Conservation (phyloP, 2,329 filamentous ascomycete species). For the Diplodia scrobiculata region DNA sequence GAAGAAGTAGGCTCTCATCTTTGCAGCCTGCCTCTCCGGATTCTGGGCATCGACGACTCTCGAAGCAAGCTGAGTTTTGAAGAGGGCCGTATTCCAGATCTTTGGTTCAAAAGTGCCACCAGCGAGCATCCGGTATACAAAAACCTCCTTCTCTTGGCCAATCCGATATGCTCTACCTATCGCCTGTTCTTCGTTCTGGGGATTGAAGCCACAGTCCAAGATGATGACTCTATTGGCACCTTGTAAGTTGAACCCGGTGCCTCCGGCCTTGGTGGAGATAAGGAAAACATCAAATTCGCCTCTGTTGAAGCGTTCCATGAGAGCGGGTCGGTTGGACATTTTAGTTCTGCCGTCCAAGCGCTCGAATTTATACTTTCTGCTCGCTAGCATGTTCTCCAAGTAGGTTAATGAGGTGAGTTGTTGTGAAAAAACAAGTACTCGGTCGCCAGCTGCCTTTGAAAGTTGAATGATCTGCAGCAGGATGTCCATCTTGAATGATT, state of each 20-base stretch:
- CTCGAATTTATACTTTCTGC: conserved; percentile 50
- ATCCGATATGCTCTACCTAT: conserved; percentile 84
- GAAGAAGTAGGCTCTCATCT: conserved; percentile 58
- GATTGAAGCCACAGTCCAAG: conserved; percentile 81
- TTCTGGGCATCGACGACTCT: conserved; percentile 84
- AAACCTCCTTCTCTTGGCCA: conserved; percentile 77
- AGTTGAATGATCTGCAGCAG: conserved; percentile 70
- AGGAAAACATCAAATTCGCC: conserved; percentile 63
- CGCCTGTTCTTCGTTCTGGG: conserved; percentile 80
- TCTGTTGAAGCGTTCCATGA: conserved; percentile 69
- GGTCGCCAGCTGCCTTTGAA: conserved; percentile 65
- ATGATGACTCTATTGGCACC: conserved; percentile 85
- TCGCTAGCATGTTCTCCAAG: conserved; percentile 60
- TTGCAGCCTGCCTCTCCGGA: conserved; percentile 65
- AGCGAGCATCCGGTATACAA: conserved; percentile 77
- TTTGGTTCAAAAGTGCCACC: conserved; percentile 78
- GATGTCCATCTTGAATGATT: conserved; percentile 70
- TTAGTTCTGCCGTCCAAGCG: conserved; percentile 70
- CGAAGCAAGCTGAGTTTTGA: conserved; percentile 78
- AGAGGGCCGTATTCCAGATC: conserved; percentile 72
- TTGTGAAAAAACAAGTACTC: conserved; percentile 79
- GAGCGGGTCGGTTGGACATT: conserved; percentile 52
- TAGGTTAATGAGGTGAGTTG: conserved; percentile 70
- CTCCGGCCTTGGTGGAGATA: conserved; percentile 81
- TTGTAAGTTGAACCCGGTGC: conserved; percentile 79